Evolutionary conservation across 2,329 filamentous ascomycete genomes (phyloP).

Genomic region (Fusarium sp.): DNA sequence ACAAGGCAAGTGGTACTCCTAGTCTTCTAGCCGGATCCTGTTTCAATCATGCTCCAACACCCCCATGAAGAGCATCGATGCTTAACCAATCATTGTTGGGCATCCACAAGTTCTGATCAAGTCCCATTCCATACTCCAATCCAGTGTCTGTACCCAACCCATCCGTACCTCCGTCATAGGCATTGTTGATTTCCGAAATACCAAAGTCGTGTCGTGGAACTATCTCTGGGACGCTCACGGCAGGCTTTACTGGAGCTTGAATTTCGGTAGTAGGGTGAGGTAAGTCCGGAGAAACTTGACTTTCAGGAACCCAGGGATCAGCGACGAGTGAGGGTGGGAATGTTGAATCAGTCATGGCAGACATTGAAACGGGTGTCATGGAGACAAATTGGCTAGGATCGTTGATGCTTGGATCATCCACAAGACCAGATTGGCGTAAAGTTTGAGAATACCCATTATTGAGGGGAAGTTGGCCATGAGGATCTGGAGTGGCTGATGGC

Average conservation of each 20-base stretch:
- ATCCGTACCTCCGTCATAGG: slow-evolving; percentile 61
- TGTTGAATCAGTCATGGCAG: slow-evolving; percentile 46
- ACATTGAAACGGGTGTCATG: slow-evolving; percentile 27
- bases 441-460: slow-evolving; percentile 40
- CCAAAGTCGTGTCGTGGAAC: slow-evolving; percentile 46
- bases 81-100: slow-evolving; percentile 49
- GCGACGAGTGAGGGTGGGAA: slow-evolving; percentile 48
- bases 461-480: slow-evolving; percentile 29
- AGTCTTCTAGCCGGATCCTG: slow-evolving; percentile 5
- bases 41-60: slow-evolving; percentile 44
- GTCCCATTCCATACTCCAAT: slow-evolving; percentile 56
- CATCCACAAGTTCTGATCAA: slow-evolving; percentile 53
- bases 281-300: slow-evolving; percentile 42
- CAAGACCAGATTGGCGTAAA: slow-evolving; percentile 39
- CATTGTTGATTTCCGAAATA: slow-evolving; percentile 60
- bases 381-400: slow-evolving; percentile 35
- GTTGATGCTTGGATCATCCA: slow-evolving; percentile 46
- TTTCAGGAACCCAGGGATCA: slow-evolving; percentile 47
- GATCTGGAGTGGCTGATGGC: slow-evolving; percentile 36
- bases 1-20: not conserved
- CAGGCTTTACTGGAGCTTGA: slow-evolving; percentile 27
- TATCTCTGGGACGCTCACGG: slow-evolving; percentile 35
- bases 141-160: slow-evolving; percentile 59
- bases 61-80: slow-evolving; percentile 49
- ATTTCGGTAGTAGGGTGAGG: slow-evolving; percentile 36